Evolutionary conservation across 2,329 filamentous ascomycete species (phyloP), one percentile per base, ranked within the genome.

Genomic region (Talaromyces pinophilus): DNA sequence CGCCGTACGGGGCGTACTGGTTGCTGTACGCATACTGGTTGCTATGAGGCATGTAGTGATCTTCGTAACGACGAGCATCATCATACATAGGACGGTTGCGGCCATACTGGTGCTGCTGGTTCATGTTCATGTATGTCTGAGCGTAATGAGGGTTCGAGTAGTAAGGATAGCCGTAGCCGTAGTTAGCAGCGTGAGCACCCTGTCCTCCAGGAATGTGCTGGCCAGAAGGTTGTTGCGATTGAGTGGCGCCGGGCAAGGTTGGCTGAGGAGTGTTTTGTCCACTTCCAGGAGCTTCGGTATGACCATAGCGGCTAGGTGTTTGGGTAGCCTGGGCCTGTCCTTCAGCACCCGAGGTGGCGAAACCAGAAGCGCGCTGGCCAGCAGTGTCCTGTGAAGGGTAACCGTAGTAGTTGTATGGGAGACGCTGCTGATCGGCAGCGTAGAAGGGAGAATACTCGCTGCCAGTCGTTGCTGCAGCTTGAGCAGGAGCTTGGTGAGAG

Each of bases 221-320:
- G 67, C 83, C 82, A 68, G 80, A 78, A 59, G 84, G 84, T 68
- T 85, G 82, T 35, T 63, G 62, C 50, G 80, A 81, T 69, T 86
- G 85, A 67, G 86, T 84, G 67, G 85, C 84, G 62, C 79, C 82
- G 67, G 84, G 84, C 67, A 87, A 78, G 48, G 89, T 85, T 33
- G 93, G 93, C 81, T 96, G 95, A 42, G 94, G 93, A 2, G 93
- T 97, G 73, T 90, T 94, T 78, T 95, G 90, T 54, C 93, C 94
- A 76, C 92, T 97, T 82, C 90, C 92, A 74, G 93, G 91, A 64
- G 96, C 92, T 69, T 87, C 83, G 67, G 84, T 76, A 81, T 88
- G 82, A 59, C 80, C 85, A 73, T 89, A 90, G 71, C 89, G 90
- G 76, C 88, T 91, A 77, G 93, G 92, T 46, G 90, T 88, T 76